A percentile compares a stretch with the other conserved stretches of the same genome.
Evolutionary conservation across 176 grass and related monocot species (phyloP).

Genomic region (Aegilops speltoides): DNA sequence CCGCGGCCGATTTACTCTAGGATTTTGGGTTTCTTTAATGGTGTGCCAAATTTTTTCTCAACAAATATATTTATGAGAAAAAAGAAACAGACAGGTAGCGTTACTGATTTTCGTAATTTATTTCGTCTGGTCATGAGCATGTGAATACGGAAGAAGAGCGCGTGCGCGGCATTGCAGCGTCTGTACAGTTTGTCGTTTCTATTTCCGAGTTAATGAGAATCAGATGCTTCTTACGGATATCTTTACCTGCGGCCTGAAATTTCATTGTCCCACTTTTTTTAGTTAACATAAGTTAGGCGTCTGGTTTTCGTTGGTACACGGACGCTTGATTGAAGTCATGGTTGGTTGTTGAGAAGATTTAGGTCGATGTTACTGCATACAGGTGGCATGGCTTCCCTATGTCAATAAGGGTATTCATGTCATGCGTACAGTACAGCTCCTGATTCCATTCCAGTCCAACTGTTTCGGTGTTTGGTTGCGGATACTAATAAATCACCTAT

Average conservation of each 20-base stretch:
- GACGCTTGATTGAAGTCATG: not conserved
- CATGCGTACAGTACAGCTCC: not conserved
- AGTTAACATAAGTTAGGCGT: not conserved
- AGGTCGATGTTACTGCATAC: not conserved
- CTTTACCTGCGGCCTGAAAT: not conserved
- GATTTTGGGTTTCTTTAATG: slow-evolving; percentile 8
- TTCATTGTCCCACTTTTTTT: not conserved
- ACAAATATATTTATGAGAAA: not conserved
- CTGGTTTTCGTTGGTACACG: not conserved
- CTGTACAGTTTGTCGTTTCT: slow-evolving; percentile 40
- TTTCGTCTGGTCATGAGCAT: slow-evolving; percentile 7
- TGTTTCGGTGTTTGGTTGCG: not conserved
- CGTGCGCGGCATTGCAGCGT: not conserved
- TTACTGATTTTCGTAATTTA: slow-evolving; percentile 12
- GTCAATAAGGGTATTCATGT: not conserved
- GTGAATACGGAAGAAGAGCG: slow-evolving; percentile 43
- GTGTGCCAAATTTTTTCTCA: not conserved
- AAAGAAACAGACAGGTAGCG: not conserved
- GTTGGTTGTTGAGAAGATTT: not conserved
- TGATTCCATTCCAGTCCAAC: not conserved
- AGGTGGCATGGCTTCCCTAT: not conserved
- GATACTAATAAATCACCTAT: not conserved
- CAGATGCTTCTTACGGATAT: slow-evolving; percentile 8
- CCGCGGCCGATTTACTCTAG: slow-evolving; percentile 7
- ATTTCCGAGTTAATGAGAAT: slow-evolving; percentile 44